Base-by-base conservation (phyloP, 2,329 filamentous ascomycete species). In the Elsinoe ampelina region DNA sequence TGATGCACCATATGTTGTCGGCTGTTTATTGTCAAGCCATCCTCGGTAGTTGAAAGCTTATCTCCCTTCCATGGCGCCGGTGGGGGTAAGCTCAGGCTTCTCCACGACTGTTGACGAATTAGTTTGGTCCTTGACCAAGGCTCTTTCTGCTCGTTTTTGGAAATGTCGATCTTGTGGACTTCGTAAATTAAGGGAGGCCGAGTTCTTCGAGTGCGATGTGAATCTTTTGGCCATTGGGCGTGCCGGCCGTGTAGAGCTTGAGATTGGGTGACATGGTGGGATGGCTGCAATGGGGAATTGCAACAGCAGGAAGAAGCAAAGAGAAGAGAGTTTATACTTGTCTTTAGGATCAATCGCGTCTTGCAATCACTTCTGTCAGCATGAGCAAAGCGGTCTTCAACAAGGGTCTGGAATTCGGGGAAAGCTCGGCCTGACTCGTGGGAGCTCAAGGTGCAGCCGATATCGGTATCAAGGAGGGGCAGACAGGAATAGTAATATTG, bases 131-230 rank as follows among this genome's bases (percentile, higher is more conserved):
- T 22, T 22, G 22, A 77, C 73, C 73, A 75, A 2, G 64, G 62
- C 60, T 75, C 67, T 58, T 76, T 77, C 59, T 76, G 73, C 2
- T 64, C 61, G 50, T 75, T 74, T 50, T 70, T 73, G 54, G 64
- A 65, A 50, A 77, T 73, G 48, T 77, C 66, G 38, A 77, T 67
- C n/a, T 68, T 70, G 61, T 67, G 64, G 2, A 64, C 63, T 12
- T 60, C 65, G 55, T 68, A 68, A n/a, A n/a, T n/a, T n/a, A n/a
- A 6, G 63, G 55, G 4, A 69, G n/a, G 7, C 65, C 65, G 1
- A 68, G 60, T 57, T 69, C 67, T 59, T 68, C 67, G n/a, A 69
- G 60, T 8, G 62, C 64, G 36, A 63, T 63, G 60, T 57, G 62
- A 58, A 69, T 65, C 39, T 69, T 69, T 42, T 68, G 66, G 42